A percentile compares a stretch with the other conserved stretches of the same genome.
Conservation (phyloP, 2,329 filamentous ascomycete species). For the Graphilbum ipis-grandicollis region DNA sequence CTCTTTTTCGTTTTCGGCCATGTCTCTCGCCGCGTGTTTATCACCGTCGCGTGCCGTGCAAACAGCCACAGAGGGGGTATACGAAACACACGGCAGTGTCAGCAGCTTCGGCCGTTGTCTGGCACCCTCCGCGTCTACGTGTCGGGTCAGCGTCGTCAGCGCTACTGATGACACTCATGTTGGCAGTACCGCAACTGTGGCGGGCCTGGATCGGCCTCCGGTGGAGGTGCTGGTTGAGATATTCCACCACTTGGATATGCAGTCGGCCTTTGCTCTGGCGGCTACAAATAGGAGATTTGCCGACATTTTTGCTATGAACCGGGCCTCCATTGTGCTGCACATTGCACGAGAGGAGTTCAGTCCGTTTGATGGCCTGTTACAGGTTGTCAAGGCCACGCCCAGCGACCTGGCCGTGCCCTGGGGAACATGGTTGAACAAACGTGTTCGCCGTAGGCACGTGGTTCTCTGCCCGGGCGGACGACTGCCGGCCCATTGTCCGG, state of each 20-base stretch:
- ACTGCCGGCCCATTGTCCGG: conserved; percentile 2
- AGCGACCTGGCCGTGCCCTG: conserved; percentile 17
- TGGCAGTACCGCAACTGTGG: conserved; percentile 8
- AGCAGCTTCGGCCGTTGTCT: too few relatives aligned
- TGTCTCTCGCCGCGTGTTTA: conserved; percentile 6
- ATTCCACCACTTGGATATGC: conserved; percentile 25
- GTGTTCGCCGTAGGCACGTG: conserved; percentile 18
- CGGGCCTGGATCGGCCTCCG: conserved; percentile 16
- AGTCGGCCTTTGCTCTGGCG: conserved; percentile 22
- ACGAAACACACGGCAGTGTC: background rate
- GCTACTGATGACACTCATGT: too few relatives aligned
- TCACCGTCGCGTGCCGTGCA: conserved; percentile 1
- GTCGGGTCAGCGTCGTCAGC: too few relatives aligned
- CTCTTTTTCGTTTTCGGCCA: background rate
- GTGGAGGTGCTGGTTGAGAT: conserved; percentile 31
- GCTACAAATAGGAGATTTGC: conserved; percentile 19
- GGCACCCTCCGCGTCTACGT: too few relatives aligned
- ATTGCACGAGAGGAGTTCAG: conserved; percentile 24
- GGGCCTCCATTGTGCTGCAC: conserved; percentile 22
- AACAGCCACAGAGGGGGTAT: background rate
- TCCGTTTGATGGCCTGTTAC: conserved; percentile 27
- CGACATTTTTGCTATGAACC: conserved; percentile 22
- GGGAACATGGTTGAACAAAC: conserved; percentile 20
- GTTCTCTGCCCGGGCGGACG: conserved; percentile 8
- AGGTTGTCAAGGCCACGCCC: conserved; percentile 24